Evolutionary conservation across 305 asterid genomes (phyloP), one percentile per base, ranked within the genome.

Genomic region (Vinca major): DNA sequence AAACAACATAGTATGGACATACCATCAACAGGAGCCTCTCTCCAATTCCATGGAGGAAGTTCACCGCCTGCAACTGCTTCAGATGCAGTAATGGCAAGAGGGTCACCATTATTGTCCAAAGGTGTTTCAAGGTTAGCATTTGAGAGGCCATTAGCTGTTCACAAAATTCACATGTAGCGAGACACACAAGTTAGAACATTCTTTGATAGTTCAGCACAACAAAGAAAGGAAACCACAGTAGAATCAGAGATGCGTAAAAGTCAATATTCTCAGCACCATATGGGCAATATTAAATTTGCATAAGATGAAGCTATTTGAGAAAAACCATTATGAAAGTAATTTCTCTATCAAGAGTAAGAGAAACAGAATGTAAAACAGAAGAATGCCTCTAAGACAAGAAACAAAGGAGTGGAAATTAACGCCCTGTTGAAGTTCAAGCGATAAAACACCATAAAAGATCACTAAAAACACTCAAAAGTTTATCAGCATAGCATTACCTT

Each of bases 81-180:
- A 43, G 92, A 86, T 54, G 96, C 86, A 63, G 94, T 82, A 17
- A 88, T 88, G 60, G 96, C 95, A 71, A 92, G 95, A 72, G 96
- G 98, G 66, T 82, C 95, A 26, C 90, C 96, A 5, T 89, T 96
- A 33, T 86, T 91, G 80, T 92, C 96, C 81, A 87, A 73, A 39
- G 82, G 83, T 19, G 87, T 81, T 73, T 92, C 98, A 66, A 89
- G 75, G 75, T 85, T 89, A 65, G 89, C 87, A 4, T 90, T 74
- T 57, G 89, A 78, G 70, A 95, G 72, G 52, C 83, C 92, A 85
- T 84, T 85, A 78, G 82, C 98, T 88, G 90, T 48, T 70, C 51
- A 73, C 51, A 53, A 51, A 9, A 6, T 68, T 57, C 66, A 72
- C 33, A 66, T 20, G 33, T 51, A 26, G 17, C 26, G 54, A 60